Evolutionary conservation across 2,329 filamentous ascomycete genomes (phyloP), one percentile per base, ranked within the genome.

Genomic region (Pestalotiopsis sp.): DNA sequence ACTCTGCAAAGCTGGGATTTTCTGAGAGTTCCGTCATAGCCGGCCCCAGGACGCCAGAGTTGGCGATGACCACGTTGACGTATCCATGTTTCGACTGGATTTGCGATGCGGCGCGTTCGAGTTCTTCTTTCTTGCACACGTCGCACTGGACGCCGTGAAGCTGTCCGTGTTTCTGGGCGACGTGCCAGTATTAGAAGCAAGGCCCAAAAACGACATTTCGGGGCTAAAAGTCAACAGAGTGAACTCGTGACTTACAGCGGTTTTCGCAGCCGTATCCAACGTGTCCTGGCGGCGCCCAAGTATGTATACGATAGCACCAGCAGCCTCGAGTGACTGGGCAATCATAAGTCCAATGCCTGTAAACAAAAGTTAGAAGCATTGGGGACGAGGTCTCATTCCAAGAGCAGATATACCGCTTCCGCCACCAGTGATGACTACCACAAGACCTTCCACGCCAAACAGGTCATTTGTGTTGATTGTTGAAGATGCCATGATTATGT

Each of bases 321-420:
- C 82, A 14, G 78, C 76, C 1, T 79, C 79, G 24, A 78, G 74
- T 4, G 76, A 75, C 26, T 75, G 85, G 79, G 64, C 83, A 77
- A 66, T 74, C 89, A 91, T 91, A 14, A 91, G 78, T 0, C 89
- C 89, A 68, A 92, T 91, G 30, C 89, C 89, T n/a, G 84, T 82
- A 17, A 48, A 22, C 20, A 4, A 39, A 4, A 24, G 22, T 48
- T 14, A 64, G 38, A 10, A 9, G 3, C 9, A 48, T 38, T 4
- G n/a, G 5, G 11, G n/a, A 26, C 20, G 24, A 22, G n/a, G 14
- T 62, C 6, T 22, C n/a, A 6, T 39, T 24, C 5, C 17, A 3
- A 40, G 30, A 22, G 14, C n/a, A 9, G n/a, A 22, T 5, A 44
- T 62, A 64, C 61, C 61, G 17, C 20, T 64, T 24, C 38, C 61